phyloP scores from a whole-genome alignment of 768 basidiomycete species.

The Tricholoma bakamatsutake region DNA sequence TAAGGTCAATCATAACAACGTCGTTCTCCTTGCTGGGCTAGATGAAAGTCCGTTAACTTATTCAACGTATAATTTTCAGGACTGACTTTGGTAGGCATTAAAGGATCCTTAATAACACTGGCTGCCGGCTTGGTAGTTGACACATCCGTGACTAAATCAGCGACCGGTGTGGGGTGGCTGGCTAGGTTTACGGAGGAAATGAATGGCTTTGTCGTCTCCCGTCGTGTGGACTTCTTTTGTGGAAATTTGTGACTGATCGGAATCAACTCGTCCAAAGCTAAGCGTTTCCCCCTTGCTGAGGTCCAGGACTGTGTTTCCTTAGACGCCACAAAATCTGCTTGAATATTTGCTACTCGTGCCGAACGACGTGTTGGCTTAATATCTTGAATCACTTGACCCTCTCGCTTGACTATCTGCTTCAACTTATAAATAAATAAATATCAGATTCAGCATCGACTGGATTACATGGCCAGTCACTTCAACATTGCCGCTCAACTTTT shows the following conservation, averaged over 20 bases:
- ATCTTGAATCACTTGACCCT: neutral
- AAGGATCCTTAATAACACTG: neutral
- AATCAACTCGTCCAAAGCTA: neutral
- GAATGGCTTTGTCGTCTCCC: neutral
- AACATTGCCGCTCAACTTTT: neutral
- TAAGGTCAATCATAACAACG: conserved; percentile 39
- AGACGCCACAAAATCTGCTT: neutral
- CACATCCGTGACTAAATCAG: neutral
- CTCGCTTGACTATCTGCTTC: neutral
- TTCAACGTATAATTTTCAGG: neutral
- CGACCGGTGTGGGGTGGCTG: neutral
- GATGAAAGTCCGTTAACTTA: neutral
- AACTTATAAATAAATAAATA: neutral
- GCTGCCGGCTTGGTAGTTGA: neutral
- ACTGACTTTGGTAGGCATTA: neutral
- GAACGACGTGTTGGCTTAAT: conserved; percentile 2
- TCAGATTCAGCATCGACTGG: neutral
- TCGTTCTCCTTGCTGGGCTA: conserved; percentile 10
- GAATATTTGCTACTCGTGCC: conserved; percentile 4
- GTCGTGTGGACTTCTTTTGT: neutral
- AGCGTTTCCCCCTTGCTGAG: neutral
- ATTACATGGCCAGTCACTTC: neutral
- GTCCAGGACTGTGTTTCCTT: neutral
- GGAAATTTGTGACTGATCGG: neutral
- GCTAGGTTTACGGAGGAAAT: neutral